Evolutionary conservation across 1,284 basidiomycete genomes (phyloP), one percentile per base, ranked within the genome.

Genomic region (Somion occarium): DNA sequence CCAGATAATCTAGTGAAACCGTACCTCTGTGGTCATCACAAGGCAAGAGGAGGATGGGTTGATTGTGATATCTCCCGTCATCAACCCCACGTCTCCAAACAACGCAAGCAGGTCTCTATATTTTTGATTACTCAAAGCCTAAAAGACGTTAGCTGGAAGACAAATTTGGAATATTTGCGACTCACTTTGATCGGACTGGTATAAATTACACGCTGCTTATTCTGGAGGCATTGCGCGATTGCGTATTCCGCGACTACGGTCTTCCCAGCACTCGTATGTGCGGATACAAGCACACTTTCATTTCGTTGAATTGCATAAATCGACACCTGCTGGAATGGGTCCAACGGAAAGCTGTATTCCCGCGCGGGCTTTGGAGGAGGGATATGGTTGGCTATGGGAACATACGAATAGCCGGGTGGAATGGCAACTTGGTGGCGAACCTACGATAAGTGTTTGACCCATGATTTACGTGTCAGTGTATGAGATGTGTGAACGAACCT

Each of bases 41-140:
- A 99, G 72, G 74, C 97, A 99, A 44, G 91, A 93, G 4, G 97
- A 96, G 2, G 88, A 88, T 2, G 96, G 96, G 67, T 99, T 99
- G 67, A 99, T 98, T 0, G 97, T 99, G n/a, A 99, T 94, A 73
- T 99, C 97, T 65, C 97, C 95, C 1, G 97, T 99, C 97, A 99
- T 99, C 25, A 99, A 79, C n/a, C 97, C 97, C 44, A 99, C 97
- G 64, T 99, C 96, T 22, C 93, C 91, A 69, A 99, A 99, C 62
- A 94, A 92, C 46, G 92, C 94, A 30, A 91, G 75, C 84, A 99
- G 91, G 69, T 99, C 97, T 66, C 97, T 86, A 70, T 97, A 99
- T 72, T 99, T 99, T 70, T 99, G 96, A 68, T 99, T 98, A 63
- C 93, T 97, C 58, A 99, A 75, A 2, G 95, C 93, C 93, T 95